These are phyloP conservation scores for Fraxinus xanthoxyloides DNA, from an alignment of 305 asterid species.

Conservation along the genomic window DNA sequence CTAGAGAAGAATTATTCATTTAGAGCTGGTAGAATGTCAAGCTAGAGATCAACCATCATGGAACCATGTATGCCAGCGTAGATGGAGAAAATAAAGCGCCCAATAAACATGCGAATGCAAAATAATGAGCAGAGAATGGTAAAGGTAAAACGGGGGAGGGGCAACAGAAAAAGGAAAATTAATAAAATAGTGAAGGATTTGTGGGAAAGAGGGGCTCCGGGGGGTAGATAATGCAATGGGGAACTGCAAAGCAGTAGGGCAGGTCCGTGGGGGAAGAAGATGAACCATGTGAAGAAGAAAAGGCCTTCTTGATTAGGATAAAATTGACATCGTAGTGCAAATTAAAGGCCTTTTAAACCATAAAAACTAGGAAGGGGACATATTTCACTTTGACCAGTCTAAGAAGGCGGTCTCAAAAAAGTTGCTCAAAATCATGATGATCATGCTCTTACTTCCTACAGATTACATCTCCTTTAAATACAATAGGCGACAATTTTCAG, in stretches of 20 bases:
- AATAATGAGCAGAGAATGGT: background rate
- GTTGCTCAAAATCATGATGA: background rate
- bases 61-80: background rate
- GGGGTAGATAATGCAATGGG: background rate
- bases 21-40: background rate
- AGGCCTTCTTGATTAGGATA: background rate
- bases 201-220: background rate
- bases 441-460: background rate
- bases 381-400: background rate
- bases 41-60: background rate
- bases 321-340: background rate
- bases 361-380: background rate
- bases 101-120: background rate
- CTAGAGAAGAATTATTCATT: background rate
- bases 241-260: background rate
- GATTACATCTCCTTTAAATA: background rate
- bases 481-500: background rate
- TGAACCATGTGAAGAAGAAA: background rate
- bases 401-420: background rate
- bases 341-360: background rate
- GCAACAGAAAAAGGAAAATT: background rate
- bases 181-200: background rate
- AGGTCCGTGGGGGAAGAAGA: background rate
- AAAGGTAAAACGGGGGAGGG: background rate
- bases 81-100: background rate